Percentiles rank a stretch among this genome's conserved stretches.
These are phyloP conservation scores for Suillus weaverae DNA, from an alignment of 768 basidiomycete genomes.

Conservation along the genomic window DNA sequence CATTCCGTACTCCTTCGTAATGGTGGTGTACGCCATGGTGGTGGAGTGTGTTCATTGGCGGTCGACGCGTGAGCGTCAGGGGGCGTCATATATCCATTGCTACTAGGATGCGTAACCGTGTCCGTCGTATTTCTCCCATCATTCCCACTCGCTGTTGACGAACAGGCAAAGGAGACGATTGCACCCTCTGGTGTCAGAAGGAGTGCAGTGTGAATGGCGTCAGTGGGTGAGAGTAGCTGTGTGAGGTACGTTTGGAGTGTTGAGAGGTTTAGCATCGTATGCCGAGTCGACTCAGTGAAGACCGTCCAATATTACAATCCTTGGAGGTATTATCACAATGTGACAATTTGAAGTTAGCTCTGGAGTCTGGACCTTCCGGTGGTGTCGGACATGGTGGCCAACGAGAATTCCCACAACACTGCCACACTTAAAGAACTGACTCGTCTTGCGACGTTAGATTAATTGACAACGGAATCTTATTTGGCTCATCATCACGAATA, in stretches of 20 bases:
- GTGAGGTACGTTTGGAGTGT: conserved; percentile 64
- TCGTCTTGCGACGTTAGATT: too few species aligned
- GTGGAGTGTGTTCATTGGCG: not conserved
- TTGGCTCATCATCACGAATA: too few species aligned
- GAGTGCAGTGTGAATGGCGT: conserved; percentile 64
- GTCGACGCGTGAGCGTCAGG: not conserved
- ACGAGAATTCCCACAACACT: not conserved
- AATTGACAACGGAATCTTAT: too few species aligned
- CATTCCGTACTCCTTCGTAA: not conserved
- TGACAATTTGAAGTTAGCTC: not conserved
- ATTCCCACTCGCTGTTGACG: conserved; percentile 31
- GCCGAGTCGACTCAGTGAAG: not conserved
- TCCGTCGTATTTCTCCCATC: not conserved
- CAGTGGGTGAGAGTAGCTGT: conserved; percentile 57
- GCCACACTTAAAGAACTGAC: not conserved
- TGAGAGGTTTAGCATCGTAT: conserved; percentile 66
- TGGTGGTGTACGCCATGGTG: not conserved
- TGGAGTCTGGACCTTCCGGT: not conserved
- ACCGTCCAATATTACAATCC: not conserved
- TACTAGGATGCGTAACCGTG: not conserved
- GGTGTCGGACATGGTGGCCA: not conserved
- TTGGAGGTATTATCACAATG: not conserved
- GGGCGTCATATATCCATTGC: not conserved
- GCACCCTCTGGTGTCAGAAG: conserved; percentile 75
- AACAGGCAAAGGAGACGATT: conserved; percentile 63